Conservation (phyloP, 2,329 filamentous ascomycete genomes). For the Bipolaris bicolor region DNA sequence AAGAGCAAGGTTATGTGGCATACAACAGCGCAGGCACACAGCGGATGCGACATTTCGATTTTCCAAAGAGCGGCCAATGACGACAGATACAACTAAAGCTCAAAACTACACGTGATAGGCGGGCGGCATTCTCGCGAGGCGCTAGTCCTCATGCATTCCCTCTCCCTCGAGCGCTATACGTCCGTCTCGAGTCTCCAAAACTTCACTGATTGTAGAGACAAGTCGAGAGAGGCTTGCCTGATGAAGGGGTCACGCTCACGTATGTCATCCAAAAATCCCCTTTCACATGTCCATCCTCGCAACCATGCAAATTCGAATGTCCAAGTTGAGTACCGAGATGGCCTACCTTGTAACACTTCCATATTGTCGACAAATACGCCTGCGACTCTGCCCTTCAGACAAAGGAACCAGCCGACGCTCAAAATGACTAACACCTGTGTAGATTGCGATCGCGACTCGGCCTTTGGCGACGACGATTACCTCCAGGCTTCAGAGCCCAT, state of each 20-base stretch:
- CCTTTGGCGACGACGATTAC: constrained; percentile 41
- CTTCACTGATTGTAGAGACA: neutral
- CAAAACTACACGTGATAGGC: constrained; percentile 8
- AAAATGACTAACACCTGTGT: constrained; percentile 37
- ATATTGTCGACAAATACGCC: constrained; percentile 2
- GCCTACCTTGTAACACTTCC: constrained; percentile 11
- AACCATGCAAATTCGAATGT: constrained; percentile 4
- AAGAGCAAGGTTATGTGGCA: neutral
- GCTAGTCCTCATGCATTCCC: constrained; percentile 12
- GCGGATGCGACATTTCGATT: constrained; percentile 2
- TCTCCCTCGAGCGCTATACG: neutral
- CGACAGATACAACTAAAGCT: constrained; percentile 1
- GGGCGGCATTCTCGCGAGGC: neutral
- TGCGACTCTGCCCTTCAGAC: constrained; percentile 7
- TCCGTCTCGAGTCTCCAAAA: constrained; percentile 1
- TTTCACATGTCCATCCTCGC: neutral
- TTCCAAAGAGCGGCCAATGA: constrained; percentile 9
- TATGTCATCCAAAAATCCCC: neutral
- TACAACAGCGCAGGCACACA: neutral
- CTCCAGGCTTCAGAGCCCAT: constrained; percentile 35
- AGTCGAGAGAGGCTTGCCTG: neutral
- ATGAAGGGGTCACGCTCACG: constrained; percentile 3
- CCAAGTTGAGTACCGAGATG: constrained; percentile 14
- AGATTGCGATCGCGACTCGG: constrained; percentile 42
- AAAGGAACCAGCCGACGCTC: constrained; percentile 13